A percentile compares a stretch with the other conserved stretches of the same genome.
Conservation (phyloP, 73 alveolate species). For the Paramecium sonneborni region DNA sequence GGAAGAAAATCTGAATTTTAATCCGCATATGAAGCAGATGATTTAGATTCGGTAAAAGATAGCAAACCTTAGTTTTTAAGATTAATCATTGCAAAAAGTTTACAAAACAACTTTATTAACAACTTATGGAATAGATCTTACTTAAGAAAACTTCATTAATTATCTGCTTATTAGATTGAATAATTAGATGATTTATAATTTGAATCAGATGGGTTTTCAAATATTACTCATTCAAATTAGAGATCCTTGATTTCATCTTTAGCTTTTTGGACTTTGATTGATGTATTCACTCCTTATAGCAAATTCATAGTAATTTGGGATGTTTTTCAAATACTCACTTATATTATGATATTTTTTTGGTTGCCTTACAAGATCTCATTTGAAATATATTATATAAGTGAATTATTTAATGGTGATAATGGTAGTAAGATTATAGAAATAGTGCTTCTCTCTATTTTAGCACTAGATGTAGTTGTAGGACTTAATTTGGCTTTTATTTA, state of each 20-base stretch:
- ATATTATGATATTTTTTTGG: constrained; percentile 20
- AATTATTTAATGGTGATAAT: not conserved
- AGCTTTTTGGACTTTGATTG: not conserved
- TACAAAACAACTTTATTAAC: constrained; percentile 12
- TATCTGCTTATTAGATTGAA: not conserved
- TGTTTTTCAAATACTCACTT: not conserved
- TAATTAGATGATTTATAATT: constrained; percentile 33
- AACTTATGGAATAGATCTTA: constrained; percentile 48
- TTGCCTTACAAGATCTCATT: constrained; percentile 42
- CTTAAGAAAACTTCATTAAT: constrained; percentile 6
- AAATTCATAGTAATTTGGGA: constrained; percentile 52
- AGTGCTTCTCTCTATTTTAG: not conserved
- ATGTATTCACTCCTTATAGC: constrained; percentile 48
- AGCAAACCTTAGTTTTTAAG: constrained; percentile 47
- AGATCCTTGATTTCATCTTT: not conserved
- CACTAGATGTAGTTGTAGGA: constrained; percentile 29
- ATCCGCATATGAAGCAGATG: constrained; percentile 31
- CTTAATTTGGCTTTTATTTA: constrained; percentile 27
- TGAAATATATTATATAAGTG: not conserved
- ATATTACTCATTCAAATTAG: not conserved
- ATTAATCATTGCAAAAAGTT: constrained; percentile 37
- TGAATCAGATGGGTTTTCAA: not conserved
- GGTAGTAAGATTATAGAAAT: not conserved
- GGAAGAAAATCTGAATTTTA: not conserved
- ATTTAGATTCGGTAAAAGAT: not conserved